These are phyloP conservation scores for Fusarium sp. DNA, from an alignment of 2,329 filamentous ascomycete species.

Conservation along the genomic window DNA sequence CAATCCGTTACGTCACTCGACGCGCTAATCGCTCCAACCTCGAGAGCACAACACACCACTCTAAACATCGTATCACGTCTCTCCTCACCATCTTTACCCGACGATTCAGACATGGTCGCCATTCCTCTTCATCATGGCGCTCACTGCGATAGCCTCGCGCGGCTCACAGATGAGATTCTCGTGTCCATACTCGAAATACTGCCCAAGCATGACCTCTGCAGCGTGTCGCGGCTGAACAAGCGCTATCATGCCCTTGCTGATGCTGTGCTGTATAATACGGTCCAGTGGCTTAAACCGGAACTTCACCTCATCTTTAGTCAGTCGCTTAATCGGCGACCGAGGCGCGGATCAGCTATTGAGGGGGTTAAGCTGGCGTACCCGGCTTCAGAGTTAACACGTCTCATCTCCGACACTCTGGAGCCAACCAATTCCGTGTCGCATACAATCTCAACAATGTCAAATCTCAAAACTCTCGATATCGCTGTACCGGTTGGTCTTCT, in stretches of 20 bases:
- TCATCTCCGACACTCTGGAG: slow-evolving; percentile 51
- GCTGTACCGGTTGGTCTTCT: slow-evolving; percentile 55
- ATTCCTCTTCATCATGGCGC: slow-evolving; percentile 4
- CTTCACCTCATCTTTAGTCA: slow-evolving; percentile 60
- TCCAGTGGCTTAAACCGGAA: slow-evolving; percentile 57
- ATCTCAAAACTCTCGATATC: slow-evolving; percentile 57
- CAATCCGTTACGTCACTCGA: slow-evolving; percentile 5
- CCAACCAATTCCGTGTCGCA: slow-evolving; percentile 55
- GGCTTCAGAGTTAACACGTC: slow-evolving; percentile 52
- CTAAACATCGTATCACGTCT: background rate
- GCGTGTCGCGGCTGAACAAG: slow-evolving; percentile 54
- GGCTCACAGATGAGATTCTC: slow-evolving; percentile 53
- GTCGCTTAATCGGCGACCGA: slow-evolving; percentile 56
- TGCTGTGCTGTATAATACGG: slow-evolving; percentile 57
- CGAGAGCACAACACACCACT: slow-evolving; percentile 16
- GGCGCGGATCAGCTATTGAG: slow-evolving; percentile 58
- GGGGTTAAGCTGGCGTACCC: slow-evolving; percentile 58
- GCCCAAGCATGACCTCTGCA: slow-evolving; percentile 53
- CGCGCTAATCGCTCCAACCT: slow-evolving; percentile 9
- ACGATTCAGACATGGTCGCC: slow-evolving; percentile 1
- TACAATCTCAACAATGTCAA: slow-evolving; percentile 60
- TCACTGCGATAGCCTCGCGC: slow-evolving; percentile 32
- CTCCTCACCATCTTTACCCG: background rate
- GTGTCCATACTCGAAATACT: slow-evolving; percentile 52
- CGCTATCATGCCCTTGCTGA: slow-evolving; percentile 57